Evolutionary conservation across 2,329 filamentous ascomycete genomes (phyloP), one percentile per base, ranked within the genome.

Genomic region (Coniochaeta hoffmannii): DNA sequence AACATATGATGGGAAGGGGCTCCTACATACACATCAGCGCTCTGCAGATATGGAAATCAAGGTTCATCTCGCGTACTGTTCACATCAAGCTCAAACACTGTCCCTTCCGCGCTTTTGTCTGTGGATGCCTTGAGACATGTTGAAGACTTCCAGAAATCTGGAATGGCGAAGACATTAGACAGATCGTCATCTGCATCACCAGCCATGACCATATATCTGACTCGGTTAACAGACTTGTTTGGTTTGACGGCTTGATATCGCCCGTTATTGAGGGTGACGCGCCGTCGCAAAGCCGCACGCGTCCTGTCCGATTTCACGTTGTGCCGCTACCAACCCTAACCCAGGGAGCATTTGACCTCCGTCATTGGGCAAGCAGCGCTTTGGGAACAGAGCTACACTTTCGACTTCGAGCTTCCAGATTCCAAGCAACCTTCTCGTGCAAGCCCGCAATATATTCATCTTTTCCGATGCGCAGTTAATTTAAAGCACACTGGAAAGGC

Each of bases 131-230:
- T 68, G 35, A 80, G 68, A 68, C 78, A 77, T 61, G 70, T 74
- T 2, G 85, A 82, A 26, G 76, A 70, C 55, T 73, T 73, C 77
- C 79, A 83, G 58, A 88, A 78, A 64, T 85, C 76, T 36, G 82
- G 82, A 49, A 85, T 82, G 36, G 79, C 77, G 64, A 89, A 89
- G 31, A 85, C 76, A 64, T 86, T 71, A 50, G 79, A 74, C 54
- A 70, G 65, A 38, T 46, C 41, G 2, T 46, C 41, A n/a, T 76
- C 72, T 57, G 75, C 68, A 54, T 76, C 67, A 58, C 72, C 68
- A 55, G 68, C 66, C 71, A 74, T 76, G 19, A 50, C 17, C 28
- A 30, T 19, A 19, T 26, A 15, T n/a, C 24, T n/a, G 14, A n/a
- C 14, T 36, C 9, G 14, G 15, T 17, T 15, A 31, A 11, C 14